Percentiles rank a stretch among this genome's conserved stretches.
Evolutionary conservation across 371 early-diverging fungal species (phyloP).

Genomic region (Syncephalastrum racemosum): DNA sequence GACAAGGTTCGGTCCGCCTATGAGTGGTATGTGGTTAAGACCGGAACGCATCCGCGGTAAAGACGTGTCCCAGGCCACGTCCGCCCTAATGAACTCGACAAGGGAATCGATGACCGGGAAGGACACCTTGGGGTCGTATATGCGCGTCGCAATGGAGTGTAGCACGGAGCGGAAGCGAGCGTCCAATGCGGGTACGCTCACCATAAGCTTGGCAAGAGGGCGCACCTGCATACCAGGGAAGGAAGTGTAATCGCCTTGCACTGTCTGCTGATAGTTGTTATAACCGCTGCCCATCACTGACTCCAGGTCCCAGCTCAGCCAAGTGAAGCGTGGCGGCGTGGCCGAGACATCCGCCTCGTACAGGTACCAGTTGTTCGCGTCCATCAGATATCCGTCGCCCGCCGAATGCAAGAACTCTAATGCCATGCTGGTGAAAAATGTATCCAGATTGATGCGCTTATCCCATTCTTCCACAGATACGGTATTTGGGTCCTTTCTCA

Average conservation of each 20-base stretch:
- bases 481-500: conserved; percentile 9
- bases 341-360: conserved; percentile 11
- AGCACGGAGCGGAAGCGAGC: conserved; percentile 26
- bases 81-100: conserved; percentile 27
- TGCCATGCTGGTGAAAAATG: conserved; percentile 20
- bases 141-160: neutral
- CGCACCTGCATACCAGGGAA: conserved; percentile 19
- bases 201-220: conserved; percentile 17
- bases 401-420: conserved; percentile 34
- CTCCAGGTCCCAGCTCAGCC: conserved; percentile 36
- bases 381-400: conserved; percentile 33
- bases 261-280: conserved; percentile 11
- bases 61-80: conserved; percentile 37
- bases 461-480: conserved; percentile 23
- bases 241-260: conserved; percentile 26
- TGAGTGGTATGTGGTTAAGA: neutral
- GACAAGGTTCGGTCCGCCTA: neutral
- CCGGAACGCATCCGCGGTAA: conserved; percentile 12
- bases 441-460: conserved; percentile 25
- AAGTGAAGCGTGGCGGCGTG: conserved; percentile 15
- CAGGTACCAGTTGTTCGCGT: conserved; percentile 35
- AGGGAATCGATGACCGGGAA: conserved; percentile 23
- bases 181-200: conserved; percentile 21
- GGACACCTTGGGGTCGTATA: conserved; percentile 23
- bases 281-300: conserved; percentile 21